A percentile compares a stretch with the other conserved stretches of the same genome.
phyloP scores from a whole-genome alignment of 352 stramenopile genomes.

The Pythium dissimile region DNA sequence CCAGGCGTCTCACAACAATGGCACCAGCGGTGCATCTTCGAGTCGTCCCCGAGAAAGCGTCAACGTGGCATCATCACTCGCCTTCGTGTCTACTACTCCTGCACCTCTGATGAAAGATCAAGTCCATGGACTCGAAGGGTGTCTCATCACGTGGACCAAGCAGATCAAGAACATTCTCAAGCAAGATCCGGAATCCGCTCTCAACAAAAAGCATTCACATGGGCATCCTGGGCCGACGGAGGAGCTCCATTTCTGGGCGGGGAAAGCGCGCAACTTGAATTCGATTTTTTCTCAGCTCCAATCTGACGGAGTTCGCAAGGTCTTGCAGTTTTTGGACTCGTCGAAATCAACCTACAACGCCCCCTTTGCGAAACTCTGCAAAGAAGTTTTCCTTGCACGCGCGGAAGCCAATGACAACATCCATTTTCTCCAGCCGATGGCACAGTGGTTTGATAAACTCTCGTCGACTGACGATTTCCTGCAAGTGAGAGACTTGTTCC shows the following conservation, averaged over 20 bases:
- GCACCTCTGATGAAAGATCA: conserved; percentile 63
- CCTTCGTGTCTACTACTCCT: not conserved
- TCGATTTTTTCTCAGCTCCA: conserved; percentile 91
- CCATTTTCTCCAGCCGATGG: conserved; percentile 80
- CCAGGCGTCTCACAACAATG: conserved; percentile 20
- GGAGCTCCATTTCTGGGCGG: conserved; percentile 87
- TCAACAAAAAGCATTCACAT: conserved; percentile 53
- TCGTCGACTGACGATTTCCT: conserved; percentile 35
- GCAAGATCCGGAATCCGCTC: conserved; percentile 76
- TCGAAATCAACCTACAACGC: conserved; percentile 91
- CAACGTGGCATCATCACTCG: not conserved
- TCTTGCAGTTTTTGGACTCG: conserved; percentile 86
- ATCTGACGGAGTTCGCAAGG: conserved; percentile 77
- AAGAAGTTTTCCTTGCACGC: conserved; percentile 87
- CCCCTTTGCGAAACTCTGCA: conserved; percentile 91
- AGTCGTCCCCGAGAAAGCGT: conserved; percentile 8
- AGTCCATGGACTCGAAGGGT: conserved; percentile 84
- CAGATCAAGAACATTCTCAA: conserved; percentile 94
- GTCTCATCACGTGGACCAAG: conserved; percentile 93
- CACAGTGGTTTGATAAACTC: conserved; percentile 55
- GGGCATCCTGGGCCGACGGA: conserved; percentile 77
- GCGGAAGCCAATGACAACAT: conserved; percentile 87
- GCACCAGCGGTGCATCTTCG: not conserved
- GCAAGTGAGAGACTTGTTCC: conserved; percentile 70
- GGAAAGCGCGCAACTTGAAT: conserved; percentile 86